phyloP scores from a whole-genome alignment of 2,329 filamentous ascomycete genomes.

The Trichoderma cornu-damae region DNA sequence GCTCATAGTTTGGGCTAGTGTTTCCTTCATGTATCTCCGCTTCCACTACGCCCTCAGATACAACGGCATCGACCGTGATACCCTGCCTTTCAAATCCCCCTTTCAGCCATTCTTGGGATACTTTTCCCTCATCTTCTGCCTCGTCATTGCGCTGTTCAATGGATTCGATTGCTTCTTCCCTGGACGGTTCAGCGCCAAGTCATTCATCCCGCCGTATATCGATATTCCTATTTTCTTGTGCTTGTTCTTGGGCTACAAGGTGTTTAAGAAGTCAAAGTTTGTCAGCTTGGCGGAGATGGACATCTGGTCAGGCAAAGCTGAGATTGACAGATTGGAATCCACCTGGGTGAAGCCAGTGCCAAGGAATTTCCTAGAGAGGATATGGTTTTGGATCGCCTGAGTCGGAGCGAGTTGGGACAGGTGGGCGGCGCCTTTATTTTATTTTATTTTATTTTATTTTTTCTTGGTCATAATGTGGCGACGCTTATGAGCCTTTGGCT shows the following conservation, averaged over 20 bases:
- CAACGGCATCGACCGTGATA: conserved; percentile 60
- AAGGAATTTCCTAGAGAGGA: conserved; percentile 35
- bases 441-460: too few species aligned
- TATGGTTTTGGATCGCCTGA: conserved; percentile 40
- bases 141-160: conserved; percentile 63
- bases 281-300: conserved; percentile 37
- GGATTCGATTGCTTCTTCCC: conserved; percentile 70
- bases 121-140: conserved; percentile 55
- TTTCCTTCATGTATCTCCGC: conserved; percentile 62
- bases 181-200: conserved; percentile 37
- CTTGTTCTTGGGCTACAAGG: conserved; percentile 60
- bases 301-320: conserved; percentile 38
- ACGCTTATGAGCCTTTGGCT: neutral
- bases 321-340: conserved; percentile 36
- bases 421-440: neutral
- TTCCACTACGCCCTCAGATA: conserved; percentile 62
- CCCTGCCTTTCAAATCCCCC: conserved; percentile 59
- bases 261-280: conserved; percentile 55
- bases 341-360: conserved; percentile 35
- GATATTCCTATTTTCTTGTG: conserved; percentile 63
- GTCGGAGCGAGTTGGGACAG: neutral
- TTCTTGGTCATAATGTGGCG: neutral
- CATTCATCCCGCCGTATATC: conserved; percentile 64
- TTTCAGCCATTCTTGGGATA: conserved; percentile 66
- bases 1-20: conserved; percentile 63